Evolutionary conservation across 257 asterid species (phyloP).

Genomic region (Oldenlandia corymbosa): DNA sequence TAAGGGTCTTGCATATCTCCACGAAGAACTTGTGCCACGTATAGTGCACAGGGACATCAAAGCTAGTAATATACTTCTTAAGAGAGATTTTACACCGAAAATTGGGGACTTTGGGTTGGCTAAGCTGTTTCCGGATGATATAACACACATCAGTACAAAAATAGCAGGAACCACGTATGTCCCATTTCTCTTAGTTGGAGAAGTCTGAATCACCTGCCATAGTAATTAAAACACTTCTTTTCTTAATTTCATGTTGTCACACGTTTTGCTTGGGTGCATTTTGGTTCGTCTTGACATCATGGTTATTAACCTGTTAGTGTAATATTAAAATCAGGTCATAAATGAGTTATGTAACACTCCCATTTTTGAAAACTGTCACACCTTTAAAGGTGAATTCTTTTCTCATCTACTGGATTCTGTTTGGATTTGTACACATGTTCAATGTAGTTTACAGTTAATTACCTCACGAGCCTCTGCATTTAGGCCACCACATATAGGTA

Average conservation of each 20-base stretch:
- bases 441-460: background rate
- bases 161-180: constrained; percentile 91
- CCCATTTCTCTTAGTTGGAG: constrained; percentile 8
- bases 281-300: background rate
- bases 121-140: constrained; percentile 81
- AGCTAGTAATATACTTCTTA: constrained; percentile 88
- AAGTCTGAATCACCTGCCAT: background rate
- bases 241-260: background rate
- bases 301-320: too few relatives aligned
- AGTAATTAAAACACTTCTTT: background rate
- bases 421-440: background rate
- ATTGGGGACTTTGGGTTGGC: constrained; percentile 98
- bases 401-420: background rate
- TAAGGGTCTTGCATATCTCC: constrained; percentile 78
- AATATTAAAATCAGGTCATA: too few relatives aligned
- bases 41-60: constrained; percentile 90
- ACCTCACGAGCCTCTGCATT: background rate
- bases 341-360: background rate
- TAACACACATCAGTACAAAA: constrained; percentile 88
- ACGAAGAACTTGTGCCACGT: constrained; percentile 74
- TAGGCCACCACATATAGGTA: background rate
- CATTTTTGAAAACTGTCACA: background rate
- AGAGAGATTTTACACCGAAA: constrained; percentile 61
- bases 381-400: background rate
- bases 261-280: constrained; percentile 2